phyloP scores from a whole-genome alignment of 345 rosid genomes.

The Angophora floribunda region DNA sequence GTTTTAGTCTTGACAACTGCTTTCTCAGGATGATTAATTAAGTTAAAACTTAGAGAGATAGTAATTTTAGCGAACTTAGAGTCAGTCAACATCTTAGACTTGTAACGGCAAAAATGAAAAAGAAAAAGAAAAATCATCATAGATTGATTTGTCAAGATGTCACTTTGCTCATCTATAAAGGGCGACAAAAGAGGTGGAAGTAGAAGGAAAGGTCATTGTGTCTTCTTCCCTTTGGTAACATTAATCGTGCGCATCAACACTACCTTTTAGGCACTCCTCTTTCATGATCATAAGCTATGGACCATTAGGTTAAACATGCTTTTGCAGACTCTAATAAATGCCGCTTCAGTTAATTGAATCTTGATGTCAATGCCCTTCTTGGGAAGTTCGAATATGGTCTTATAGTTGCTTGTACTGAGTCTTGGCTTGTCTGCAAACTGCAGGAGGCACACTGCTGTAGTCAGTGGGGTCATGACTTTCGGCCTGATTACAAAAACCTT shows the following conservation, averaged over 20 bases:
- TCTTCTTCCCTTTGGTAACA: not conserved
- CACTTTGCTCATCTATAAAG: not conserved
- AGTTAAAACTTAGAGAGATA: not conserved
- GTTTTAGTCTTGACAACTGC: not conserved
- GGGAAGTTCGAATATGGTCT: not conserved
- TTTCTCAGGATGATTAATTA: not conserved
- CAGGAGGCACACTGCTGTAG: constrained; percentile 99
- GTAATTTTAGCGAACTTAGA: not conserved
- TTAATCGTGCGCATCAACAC: not conserved
- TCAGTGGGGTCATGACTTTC: constrained; percentile 99
- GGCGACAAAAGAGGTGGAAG: not conserved
- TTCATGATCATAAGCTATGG: not conserved
- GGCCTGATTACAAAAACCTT: constrained; percentile 93
- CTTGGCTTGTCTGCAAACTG: not conserved
- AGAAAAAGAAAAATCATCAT: not conserved
- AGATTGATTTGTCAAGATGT: not conserved
- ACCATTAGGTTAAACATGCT: not conserved
- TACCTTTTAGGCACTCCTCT: not conserved
- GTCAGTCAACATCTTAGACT: not conserved
- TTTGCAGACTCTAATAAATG: not conserved
- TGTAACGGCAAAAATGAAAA: not conserved
- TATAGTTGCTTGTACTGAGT: not conserved
- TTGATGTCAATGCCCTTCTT: not conserved
- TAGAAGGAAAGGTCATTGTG: not conserved
- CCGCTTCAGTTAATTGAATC: not conserved